These are phyloP conservation scores for Phialemonium atrogriseum DNA, from an alignment of 2,329 filamentous ascomycete species.

Conservation along the genomic window DNA sequence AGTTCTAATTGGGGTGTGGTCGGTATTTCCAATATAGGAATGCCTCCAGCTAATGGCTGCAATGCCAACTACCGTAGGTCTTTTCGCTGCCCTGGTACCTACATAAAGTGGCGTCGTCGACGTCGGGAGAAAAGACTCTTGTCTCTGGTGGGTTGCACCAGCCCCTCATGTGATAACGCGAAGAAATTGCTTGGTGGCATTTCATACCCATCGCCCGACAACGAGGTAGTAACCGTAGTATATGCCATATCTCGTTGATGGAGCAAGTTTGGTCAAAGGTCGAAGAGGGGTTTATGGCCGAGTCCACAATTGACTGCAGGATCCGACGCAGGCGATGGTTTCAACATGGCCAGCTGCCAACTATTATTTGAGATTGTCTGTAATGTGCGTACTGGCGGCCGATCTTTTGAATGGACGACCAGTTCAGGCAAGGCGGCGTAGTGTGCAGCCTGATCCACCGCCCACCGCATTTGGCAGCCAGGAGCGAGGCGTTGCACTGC, in stretches of 20 bases:
- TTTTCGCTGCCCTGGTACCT: neutral
- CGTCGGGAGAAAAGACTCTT: neutral
- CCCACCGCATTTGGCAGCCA: no score
- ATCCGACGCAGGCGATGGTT: neutral
- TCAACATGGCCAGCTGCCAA: no score
- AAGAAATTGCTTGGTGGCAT: conserved; percentile 2
- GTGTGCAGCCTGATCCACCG: no score
- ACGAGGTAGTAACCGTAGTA: neutral
- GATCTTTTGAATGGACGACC: no score
- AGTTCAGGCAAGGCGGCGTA: no score
- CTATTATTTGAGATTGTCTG: no score
- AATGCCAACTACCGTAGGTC: no score
- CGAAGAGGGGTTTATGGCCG: neutral
- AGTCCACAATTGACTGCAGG: neutral
- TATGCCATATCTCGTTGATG: neutral
- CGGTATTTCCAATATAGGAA: no score
- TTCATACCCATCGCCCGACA: neutral
- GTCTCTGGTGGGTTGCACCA: neutral
- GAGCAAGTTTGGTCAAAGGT: neutral
- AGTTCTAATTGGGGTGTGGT: no score
- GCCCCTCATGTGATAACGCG: conserved; percentile 1
- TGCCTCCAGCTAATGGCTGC: no score
- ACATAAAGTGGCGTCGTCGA: neutral
- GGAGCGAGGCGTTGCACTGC: no score
- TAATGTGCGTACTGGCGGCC: no score